Percentiles rank a stretch among this genome's conserved stretches.
These are phyloP conservation scores for Nitzschia sp. DNA, from an alignment of 108 stramenopile species.

Conservation along the genomic window DNA sequence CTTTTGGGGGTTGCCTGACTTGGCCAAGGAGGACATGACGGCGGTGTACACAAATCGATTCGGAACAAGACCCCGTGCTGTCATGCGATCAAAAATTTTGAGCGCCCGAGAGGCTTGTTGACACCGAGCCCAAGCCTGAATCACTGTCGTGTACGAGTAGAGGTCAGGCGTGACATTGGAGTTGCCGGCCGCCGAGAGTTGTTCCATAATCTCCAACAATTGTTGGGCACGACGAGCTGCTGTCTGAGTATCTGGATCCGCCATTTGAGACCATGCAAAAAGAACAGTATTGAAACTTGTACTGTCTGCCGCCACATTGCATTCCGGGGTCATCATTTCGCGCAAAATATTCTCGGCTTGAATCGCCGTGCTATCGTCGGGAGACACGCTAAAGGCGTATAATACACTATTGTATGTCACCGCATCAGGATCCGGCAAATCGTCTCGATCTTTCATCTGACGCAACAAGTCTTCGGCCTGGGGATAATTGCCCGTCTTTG, in stretches of 20 bases:
- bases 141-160: conserved; percentile 49
- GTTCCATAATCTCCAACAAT: conserved; percentile 52
- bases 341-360: conserved; percentile 40
- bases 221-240: conserved; percentile 36
- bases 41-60: conserved; percentile 46
- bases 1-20: conserved; percentile 26
- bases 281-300: conserved; percentile 77
- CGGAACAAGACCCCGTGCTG: conserved; percentile 18
- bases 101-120: conserved; percentile 20
- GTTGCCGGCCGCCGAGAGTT: conserved; percentile 46
- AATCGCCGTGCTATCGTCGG: conserved; percentile 19
- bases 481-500: conserved; percentile 29
- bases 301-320: conserved; percentile 32
- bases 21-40: conserved; percentile 33
- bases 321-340: conserved; percentile 36
- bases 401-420: conserved; percentile 76
- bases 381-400: conserved; percentile 38
- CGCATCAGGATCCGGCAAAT: conserved; percentile 42
- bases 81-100: conserved; percentile 26
- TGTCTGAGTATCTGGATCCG: background rate
- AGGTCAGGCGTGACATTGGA: conserved; percentile 61
- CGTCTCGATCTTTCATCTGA: conserved; percentile 32
- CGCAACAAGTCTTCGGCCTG: conserved; percentile 33
- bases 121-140: conserved; percentile 36
- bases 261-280: conserved; percentile 46